Percentiles rank a stretch among this genome's conserved stretches.
phyloP scores from a whole-genome alignment of 306 rosid species.

The Astragalus glycyphyllos region DNA sequence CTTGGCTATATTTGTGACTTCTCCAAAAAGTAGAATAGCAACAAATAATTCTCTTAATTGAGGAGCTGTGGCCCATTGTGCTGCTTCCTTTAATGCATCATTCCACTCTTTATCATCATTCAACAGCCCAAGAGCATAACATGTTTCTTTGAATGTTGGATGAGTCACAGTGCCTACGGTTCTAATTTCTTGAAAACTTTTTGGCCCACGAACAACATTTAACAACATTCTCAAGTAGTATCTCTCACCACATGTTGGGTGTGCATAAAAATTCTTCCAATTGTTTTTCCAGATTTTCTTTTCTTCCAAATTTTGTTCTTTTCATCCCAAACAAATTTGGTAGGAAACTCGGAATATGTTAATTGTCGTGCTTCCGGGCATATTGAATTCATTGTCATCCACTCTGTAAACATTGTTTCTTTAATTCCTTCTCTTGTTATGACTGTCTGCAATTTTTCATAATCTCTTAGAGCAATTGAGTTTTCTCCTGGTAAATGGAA shows the following conservation, averaged over 20 bases:
- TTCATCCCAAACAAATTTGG: conserved; percentile 15
- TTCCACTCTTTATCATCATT: conserved; percentile 1
- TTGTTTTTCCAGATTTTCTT: not conserved
- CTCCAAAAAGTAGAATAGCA: no score
- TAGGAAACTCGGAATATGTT: not conserved
- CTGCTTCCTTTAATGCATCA: not conserved
- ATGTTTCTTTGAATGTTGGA: not conserved
- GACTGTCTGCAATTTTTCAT: not conserved
- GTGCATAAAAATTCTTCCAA: not conserved
- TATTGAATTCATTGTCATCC: not conserved
- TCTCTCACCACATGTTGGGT: not conserved
- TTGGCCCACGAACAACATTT: not conserved
- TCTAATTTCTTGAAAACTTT: not conserved
- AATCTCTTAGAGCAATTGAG: conserved; percentile 13
- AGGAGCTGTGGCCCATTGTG: not conserved
- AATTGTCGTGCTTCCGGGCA: no score
- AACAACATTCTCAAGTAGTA: not conserved
- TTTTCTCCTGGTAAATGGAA: conserved; percentile 1
- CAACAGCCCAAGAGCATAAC: not conserved
- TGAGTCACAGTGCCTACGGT: not conserved
- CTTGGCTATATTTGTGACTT: no score
- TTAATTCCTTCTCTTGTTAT: not conserved
- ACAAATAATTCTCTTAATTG: no score
- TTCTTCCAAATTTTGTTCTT: not conserved
- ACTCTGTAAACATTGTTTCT: not conserved